Evolutionary conservation across 2,329 filamentous ascomycete genomes (phyloP).

Genomic region (Penicillium nordicum): DNA sequence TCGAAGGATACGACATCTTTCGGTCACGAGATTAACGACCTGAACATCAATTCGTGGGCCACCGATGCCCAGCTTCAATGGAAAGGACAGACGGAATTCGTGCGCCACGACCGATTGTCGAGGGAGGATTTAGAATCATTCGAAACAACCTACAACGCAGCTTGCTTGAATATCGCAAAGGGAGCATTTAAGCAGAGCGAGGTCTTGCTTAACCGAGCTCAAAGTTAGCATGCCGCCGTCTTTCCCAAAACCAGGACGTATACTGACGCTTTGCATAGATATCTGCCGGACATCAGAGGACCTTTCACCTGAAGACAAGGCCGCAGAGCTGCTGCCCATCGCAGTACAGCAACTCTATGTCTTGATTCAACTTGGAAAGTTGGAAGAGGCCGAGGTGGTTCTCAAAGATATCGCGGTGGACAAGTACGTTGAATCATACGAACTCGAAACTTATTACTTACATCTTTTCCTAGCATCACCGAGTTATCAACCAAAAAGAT

Average conservation of each 20-base stretch:
- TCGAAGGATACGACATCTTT: slow-evolving; percentile 39
- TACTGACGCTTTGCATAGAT: slow-evolving; percentile 36
- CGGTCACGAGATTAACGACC: slow-evolving; percentile 55
- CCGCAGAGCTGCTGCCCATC: slow-evolving; percentile 59
- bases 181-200: slow-evolving; percentile 58
- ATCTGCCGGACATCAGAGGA: slow-evolving; percentile 60
- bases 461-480: slow-evolving; percentile 44
- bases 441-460: slow-evolving; percentile 1
- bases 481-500: slow-evolving; percentile 59
- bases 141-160: slow-evolving; percentile 63
- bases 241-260: not conserved
- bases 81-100: slow-evolving; percentile 51
- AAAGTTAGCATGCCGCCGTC: slow-evolving; percentile 37
- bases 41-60: slow-evolving; percentile 60
- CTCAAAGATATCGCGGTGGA: slow-evolving; percentile 50
- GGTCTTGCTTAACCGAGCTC: slow-evolving; percentile 57
- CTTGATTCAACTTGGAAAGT: slow-evolving; percentile 52
- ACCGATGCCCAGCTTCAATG: slow-evolving; percentile 62
- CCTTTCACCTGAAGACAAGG: slow-evolving; percentile 57
- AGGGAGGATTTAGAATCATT: slow-evolving; percentile 62
- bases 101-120: slow-evolving; percentile 52
- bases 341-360: slow-evolving; percentile 61
- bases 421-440: slow-evolving; percentile 39
- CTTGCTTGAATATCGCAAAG: slow-evolving; percentile 60
- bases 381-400: slow-evolving; percentile 54